Conservation (phyloP, 257 asterid genomes). For the Leonotis leonurus region DNA sequence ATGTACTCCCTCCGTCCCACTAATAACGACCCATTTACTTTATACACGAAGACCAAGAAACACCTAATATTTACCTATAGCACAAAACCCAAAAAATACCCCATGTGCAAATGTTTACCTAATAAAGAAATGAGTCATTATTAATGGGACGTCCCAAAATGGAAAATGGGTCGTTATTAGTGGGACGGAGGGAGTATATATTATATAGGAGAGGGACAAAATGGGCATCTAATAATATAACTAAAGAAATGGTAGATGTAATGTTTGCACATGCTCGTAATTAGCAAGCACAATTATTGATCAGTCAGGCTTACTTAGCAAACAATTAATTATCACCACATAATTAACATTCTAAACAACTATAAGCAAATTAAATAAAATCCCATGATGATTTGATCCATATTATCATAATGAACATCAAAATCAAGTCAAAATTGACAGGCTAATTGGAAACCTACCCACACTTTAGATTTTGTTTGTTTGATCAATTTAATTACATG, state of each 20-base stretch:
- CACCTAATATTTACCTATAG: too few species aligned
- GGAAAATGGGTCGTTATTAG: too few species aligned
- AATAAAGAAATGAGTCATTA: too few species aligned
- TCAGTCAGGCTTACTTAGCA: conserved; percentile 18
- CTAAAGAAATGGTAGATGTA: background rate
- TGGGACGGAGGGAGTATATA: too few species aligned
- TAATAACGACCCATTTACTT: too few species aligned
- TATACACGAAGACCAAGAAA: too few species aligned
- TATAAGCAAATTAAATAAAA: background rate
- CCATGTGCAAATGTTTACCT: too few species aligned
- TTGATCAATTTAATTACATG: too few species aligned
- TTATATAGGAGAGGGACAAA: background rate
- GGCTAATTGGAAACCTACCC: too few species aligned
- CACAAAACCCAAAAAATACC: too few species aligned
- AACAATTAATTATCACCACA: conserved; percentile 12
- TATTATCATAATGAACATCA: background rate
- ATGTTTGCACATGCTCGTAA: conserved; percentile 16
- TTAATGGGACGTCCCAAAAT: too few species aligned
- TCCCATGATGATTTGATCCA: background rate
- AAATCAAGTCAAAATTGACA: conserved; percentile 1
- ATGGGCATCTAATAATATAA: background rate
- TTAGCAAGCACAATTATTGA: conserved; percentile 14
- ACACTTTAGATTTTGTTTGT: background rate
- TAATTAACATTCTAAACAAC: background rate
- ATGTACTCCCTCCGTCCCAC: too few species aligned